These are phyloP conservation scores for Boehmeria nivea DNA, from an alignment of 306 rosid species.

Conservation along the genomic window DNA sequence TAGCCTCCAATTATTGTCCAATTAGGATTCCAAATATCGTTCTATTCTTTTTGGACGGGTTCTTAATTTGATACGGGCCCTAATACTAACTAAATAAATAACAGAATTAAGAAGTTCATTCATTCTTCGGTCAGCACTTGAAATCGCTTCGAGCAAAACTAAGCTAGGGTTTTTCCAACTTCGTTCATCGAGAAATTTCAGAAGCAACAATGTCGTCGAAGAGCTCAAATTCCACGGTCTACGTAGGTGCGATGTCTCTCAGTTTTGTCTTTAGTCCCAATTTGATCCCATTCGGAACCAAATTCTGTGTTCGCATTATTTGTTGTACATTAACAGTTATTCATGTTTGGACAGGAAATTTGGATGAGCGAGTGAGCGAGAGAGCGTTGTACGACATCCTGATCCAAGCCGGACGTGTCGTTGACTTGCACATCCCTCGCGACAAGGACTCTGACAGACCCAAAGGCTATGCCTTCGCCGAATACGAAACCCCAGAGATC, in stretches of 20 bases:
- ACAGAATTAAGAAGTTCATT: no score
- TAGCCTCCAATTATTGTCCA: no score
- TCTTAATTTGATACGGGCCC: no score
- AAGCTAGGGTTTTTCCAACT: conserved; percentile 35
- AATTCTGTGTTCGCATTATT: no score
- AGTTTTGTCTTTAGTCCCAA: no score
- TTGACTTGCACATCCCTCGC: conserved; percentile 75
- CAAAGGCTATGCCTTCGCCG: conserved; percentile 84
- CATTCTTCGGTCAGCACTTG: no score
- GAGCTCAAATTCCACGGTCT: conserved; percentile 41
- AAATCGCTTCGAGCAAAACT: no score
- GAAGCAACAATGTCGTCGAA: conserved; percentile 32
- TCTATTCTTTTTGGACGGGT: no score
- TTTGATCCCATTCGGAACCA: no score
- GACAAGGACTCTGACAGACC: conserved; percentile 76
- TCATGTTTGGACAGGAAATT: conserved; percentile 48
- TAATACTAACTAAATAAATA: no score
- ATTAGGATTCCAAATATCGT: no score
- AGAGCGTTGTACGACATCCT: conserved; percentile 78
- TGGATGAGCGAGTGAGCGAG: conserved; percentile 88
- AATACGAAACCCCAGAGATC: conserved; percentile 76
- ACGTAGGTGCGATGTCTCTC: conserved; percentile 31
- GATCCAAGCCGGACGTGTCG: conserved; percentile 82
- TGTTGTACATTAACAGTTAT: not conserved
- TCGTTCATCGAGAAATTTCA: no score